A percentile compares a stretch with the other conserved stretches of the same genome.
phyloP scores from a whole-genome alignment of 2,329 filamentous ascomycete species.

The Scedosporium dehoogii region DNA sequence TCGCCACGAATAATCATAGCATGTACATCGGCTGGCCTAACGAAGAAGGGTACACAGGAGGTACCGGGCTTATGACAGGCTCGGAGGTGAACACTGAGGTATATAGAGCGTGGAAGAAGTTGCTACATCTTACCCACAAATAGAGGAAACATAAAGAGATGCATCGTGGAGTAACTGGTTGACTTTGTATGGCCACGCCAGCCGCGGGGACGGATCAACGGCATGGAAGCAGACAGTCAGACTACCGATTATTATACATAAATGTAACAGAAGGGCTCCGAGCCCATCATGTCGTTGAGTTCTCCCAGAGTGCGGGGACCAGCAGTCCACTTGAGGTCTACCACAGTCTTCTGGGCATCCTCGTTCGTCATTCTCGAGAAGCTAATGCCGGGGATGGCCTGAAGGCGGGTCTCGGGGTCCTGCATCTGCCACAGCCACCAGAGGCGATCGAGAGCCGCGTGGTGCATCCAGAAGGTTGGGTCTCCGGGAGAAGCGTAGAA shows the following conservation, averaged over 20 bases:
- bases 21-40: no score
- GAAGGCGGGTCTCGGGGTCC: slow-evolving; percentile 5
- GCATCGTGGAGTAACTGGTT: no score
- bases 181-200: no score
- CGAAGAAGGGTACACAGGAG: no score
- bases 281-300: neutral
- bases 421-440: slow-evolving; percentile 14
- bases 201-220: no score
- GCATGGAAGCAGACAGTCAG: no score
- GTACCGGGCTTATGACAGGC: no score
- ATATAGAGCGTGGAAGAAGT: no score
- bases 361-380: neutral
- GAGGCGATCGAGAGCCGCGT: slow-evolving; percentile 17
- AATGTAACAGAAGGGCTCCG: neutral
- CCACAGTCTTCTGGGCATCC: neutral
- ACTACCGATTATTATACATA: neutral
- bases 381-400: slow-evolving; percentile 2
- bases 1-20: no score
- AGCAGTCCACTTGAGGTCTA: neutral
- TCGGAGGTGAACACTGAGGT: no score
- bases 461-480: slow-evolving; percentile 24
- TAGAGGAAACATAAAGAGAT: no score
- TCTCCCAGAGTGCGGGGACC: neutral
- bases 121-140: no score
- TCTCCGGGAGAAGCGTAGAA: slow-evolving; percentile 28